These are phyloP conservation scores for Staphylotrichum tortipilum DNA, from an alignment of 495 filamentous ascomycete genomes.

Conservation along the genomic window DNA sequence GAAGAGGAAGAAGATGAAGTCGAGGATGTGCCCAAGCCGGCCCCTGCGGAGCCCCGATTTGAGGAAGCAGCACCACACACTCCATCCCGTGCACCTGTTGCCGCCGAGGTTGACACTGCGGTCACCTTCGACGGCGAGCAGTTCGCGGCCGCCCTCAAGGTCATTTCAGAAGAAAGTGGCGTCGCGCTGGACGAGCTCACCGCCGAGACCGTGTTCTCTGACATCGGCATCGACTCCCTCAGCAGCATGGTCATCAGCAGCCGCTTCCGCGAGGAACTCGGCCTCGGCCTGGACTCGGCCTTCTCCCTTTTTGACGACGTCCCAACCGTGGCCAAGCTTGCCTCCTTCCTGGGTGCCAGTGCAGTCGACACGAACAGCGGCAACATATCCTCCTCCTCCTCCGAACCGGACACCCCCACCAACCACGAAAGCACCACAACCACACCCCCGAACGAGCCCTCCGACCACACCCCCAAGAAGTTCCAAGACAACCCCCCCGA, in stretches of 20 bases:
- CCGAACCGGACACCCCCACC: neutral
- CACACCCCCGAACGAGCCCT: neutral
- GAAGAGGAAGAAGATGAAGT: conserved; percentile 4
- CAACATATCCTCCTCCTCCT: neutral
- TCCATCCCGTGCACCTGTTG: neutral
- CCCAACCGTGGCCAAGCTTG: neutral
- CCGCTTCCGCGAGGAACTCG: conserved; percentile 37
- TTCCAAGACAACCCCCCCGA: neutral
- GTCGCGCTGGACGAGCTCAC: conserved; percentile 43
- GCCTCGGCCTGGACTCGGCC: conserved; percentile 30
- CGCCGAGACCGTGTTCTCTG: conserved; percentile 30
- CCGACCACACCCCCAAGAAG: neutral
- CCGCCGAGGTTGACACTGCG: neutral
- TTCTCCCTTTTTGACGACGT: neutral
- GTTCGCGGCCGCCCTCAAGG: neutral
- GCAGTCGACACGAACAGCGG: neutral
- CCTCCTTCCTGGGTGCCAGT: neutral
- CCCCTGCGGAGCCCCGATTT: no score
- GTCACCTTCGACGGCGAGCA: conserved; percentile 39
- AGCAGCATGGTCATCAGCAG: conserved; percentile 36
- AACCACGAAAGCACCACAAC: neutral
- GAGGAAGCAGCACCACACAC: neutral
- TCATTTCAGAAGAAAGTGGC: conserved; percentile 46
- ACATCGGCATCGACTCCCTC: conserved; percentile 41
- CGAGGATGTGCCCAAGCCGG: no score